Conservation (phyloP, 2,329 filamentous ascomycete genomes). For the Chrysoporthe puriensis region DNA sequence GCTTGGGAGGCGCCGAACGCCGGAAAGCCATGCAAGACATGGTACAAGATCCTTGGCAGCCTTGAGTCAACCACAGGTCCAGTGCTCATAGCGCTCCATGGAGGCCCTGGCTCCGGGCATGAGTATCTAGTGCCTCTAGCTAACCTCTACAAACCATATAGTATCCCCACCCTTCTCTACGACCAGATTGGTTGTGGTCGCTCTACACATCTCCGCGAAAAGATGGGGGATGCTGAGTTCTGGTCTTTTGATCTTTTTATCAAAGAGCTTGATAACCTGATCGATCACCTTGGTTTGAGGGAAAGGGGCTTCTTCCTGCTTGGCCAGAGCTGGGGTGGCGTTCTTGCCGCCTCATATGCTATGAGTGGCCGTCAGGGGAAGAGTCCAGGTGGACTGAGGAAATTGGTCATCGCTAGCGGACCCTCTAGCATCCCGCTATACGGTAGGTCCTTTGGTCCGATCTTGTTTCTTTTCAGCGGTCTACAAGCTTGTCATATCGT, state of each 20-base stretch:
- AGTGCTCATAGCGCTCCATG: slow-evolving; percentile 37
- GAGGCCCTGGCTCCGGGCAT: slow-evolving; percentile 49
- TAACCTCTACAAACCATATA: slow-evolving; percentile 21
- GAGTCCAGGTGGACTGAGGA: slow-evolving; percentile 30
- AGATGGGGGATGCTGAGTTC: slow-evolving; percentile 33
- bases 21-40: slow-evolving; percentile 25
- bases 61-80: neutral
- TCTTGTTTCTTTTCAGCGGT: neutral
- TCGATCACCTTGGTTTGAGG: slow-evolving; percentile 29
- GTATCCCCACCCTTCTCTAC: slow-evolving; percentile 53
- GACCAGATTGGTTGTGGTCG: slow-evolving; percentile 55
- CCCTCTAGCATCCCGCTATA: slow-evolving; percentile 34
- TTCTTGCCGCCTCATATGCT: slow-evolving; percentile 23
- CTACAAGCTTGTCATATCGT: neutral
- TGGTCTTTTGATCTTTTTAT: slow-evolving; percentile 34
- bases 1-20: slow-evolving; percentile 18
- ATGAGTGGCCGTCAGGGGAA: slow-evolving; percentile 27
- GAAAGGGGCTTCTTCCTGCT: slow-evolving; percentile 25
- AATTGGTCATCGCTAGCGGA: slow-evolving; percentile 32
- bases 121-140: slow-evolving; percentile 40
- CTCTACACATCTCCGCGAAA: slow-evolving; percentile 51
- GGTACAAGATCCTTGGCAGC: slow-evolving; percentile 25
- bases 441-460: neutral
- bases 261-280: slow-evolving; percentile 33
- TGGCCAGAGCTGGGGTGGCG: slow-evolving; percentile 23